A percentile compares a stretch with the other conserved stretches of the same genome.
phyloP scores from a whole-genome alignment of 768 basidiomycete species.

The Tylopilus sp. region DNA sequence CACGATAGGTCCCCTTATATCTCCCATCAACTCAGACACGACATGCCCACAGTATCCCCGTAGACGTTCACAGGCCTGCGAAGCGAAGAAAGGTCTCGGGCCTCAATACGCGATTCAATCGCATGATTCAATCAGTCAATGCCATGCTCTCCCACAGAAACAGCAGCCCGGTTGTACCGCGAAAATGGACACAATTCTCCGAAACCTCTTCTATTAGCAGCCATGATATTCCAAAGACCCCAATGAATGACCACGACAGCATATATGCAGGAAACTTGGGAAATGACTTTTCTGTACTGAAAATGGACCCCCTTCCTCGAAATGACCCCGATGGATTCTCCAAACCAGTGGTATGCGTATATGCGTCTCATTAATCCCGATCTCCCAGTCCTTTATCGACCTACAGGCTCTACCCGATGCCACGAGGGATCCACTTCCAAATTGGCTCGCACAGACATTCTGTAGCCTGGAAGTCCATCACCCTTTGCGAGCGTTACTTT shows the following conservation, averaged over 20 bases:
- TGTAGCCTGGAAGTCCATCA: slow-evolving; percentile 37
- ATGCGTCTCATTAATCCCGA: slow-evolving; percentile 21
- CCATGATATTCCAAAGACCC: slow-evolving; percentile 39
- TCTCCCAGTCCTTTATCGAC: slow-evolving; percentile 9
- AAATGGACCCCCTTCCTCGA: slow-evolving; percentile 29
- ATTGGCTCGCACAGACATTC: slow-evolving; percentile 56
- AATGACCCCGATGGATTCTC: slow-evolving; percentile 6
- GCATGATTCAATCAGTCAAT: slow-evolving; percentile 62
- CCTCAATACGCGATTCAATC: slow-evolving; percentile 60
- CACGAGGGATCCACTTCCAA: slow-evolving; percentile 39
- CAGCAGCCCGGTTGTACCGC: slow-evolving; percentile 19
- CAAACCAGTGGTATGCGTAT: slow-evolving; percentile 28
- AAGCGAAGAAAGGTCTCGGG: slow-evolving; percentile 50
- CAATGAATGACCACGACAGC: slow-evolving; percentile 37
- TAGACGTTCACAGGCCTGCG: slow-evolving; percentile 13
- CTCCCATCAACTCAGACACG: background rate
- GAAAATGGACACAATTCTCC: slow-evolving; percentile 36
- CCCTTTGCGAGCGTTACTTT: slow-evolving; percentile 33
- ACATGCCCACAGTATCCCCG: background rate
- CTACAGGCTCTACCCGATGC: slow-evolving; percentile 19
- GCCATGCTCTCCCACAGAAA: slow-evolving; percentile 27
- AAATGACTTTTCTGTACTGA: slow-evolving; percentile 41
- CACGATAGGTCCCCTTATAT: slow-evolving; percentile 11
- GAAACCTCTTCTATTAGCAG: slow-evolving; percentile 45
- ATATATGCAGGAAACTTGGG: slow-evolving; percentile 36